phyloP scores from a whole-genome alignment of 495 filamentous ascomycete species.

The Aspergillus ellipticus region DNA sequence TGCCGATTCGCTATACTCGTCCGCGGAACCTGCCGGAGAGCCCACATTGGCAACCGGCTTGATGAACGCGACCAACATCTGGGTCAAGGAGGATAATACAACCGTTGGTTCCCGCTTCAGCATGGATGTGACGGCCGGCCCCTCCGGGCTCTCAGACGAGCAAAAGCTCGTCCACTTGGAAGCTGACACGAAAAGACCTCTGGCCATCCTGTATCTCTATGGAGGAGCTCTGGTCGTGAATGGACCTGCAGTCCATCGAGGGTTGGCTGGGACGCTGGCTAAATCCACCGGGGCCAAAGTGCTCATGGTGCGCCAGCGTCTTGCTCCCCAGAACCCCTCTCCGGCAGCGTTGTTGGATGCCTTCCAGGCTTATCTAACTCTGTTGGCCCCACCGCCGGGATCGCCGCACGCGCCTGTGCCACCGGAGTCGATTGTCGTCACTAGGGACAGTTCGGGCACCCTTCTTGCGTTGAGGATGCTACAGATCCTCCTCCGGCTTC shows the following conservation, averaged over 20 bases:
- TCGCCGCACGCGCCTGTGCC: neutral
- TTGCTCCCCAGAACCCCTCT: slow-evolving; percentile 10
- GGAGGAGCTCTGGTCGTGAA: slow-evolving; percentile 8
- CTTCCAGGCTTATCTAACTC: slow-evolving; percentile 10
- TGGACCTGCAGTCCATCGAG: slow-evolving; percentile 1
- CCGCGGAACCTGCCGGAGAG: neutral
- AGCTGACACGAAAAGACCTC: slow-evolving; percentile 3
- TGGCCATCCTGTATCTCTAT: slow-evolving; percentile 7
- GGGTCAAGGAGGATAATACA: neutral
- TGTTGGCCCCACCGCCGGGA: slow-evolving; percentile 1
- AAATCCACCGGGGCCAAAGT: slow-evolving; percentile 1
- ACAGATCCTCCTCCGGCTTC: slow-evolving; percentile 4
- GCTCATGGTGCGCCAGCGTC: slow-evolving; percentile 8
- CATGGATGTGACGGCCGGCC: neutral
- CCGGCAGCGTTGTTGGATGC: slow-evolving; percentile 9
- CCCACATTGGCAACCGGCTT: neutral
- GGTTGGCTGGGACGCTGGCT: neutral
- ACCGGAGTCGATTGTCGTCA: slow-evolving; percentile 3
- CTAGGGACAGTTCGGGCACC: slow-evolving; percentile 7
- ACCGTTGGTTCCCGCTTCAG: neutral
- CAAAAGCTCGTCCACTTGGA: neutral
- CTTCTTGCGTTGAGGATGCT: slow-evolving; percentile 5
- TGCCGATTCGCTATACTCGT: neutral
- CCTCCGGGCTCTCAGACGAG: too few species aligned
- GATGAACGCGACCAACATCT: neutral